These are phyloP conservation scores for Pseudocercospora ulei DNA, from an alignment of 2,329 filamentous ascomycete genomes.

Conservation along the genomic window DNA sequence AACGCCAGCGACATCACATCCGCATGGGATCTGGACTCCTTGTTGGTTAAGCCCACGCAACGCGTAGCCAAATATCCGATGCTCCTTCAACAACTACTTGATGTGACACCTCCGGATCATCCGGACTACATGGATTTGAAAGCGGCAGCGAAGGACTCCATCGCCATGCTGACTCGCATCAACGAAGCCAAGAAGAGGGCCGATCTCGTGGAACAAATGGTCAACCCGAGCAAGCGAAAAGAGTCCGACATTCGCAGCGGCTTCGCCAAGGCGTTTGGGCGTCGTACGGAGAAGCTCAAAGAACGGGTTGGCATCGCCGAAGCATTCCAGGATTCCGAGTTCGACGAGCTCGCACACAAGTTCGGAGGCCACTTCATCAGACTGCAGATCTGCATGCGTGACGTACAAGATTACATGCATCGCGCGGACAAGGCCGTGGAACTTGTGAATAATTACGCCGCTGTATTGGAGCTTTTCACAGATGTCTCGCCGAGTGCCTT, in stretches of 20 bases:
- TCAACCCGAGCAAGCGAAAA: conserved; percentile 58
- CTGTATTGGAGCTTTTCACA: conserved; percentile 74
- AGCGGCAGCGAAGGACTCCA: conserved; percentile 60
- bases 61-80: conserved; percentile 89
- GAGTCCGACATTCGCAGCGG: conserved; percentile 80
- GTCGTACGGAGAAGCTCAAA: conserved; percentile 75
- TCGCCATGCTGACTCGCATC: conserved; percentile 56
- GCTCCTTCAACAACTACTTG: conserved; percentile 67
- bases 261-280: conserved; percentile 79
- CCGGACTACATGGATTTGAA: conserved; percentile 65
- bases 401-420: conserved; percentile 87
- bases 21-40: conserved; percentile 88
- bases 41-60: conserved; percentile 96
- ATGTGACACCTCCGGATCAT: conserved; percentile 70
- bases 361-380: conserved; percentile 90
- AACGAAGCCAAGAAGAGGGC: conserved; percentile 94
- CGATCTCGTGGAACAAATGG: conserved; percentile 81
- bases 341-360: conserved; percentile 69
- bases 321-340: conserved; percentile 68
- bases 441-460: conserved; percentile 69
- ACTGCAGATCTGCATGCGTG: conserved; percentile 80
- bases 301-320: conserved; percentile 56
- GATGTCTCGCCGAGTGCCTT: conserved; percentile 58
- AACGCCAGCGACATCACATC: conserved; percentile 85
- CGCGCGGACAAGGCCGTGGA: conserved; percentile 70